These are phyloP conservation scores for Chenopodium quinoa DNA, from an alignment of 148 eudicot species.

Conservation along the genomic window DNA sequence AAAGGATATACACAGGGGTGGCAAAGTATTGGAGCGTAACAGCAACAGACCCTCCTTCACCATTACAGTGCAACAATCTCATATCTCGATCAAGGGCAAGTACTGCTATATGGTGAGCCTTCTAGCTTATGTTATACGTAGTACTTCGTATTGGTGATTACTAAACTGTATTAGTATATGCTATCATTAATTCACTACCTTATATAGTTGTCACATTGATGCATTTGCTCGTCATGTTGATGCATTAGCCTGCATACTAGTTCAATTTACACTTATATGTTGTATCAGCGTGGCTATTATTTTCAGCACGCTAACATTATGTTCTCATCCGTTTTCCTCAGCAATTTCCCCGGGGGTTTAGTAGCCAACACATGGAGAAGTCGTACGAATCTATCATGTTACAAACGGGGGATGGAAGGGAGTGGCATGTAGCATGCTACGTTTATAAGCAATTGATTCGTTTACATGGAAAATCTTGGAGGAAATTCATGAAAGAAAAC, in stretches of 20 bases:
- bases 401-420: constrained; percentile 14
- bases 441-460: neutral
- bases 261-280: too few species aligned
- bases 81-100: too few species aligned
- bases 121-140: too few species aligned
- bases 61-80: neutral
- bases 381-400: neutral
- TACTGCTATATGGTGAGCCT: neutral
- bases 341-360: constrained; percentile 8
- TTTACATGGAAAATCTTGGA: constrained; percentile 14
- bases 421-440: constrained; percentile 12
- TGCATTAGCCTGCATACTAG: too few species aligned
- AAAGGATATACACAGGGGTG: neutral
- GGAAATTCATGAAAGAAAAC: constrained; percentile 13
- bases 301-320: too few species aligned
- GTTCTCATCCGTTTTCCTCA: neutral
- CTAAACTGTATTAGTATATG: too few species aligned
- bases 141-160: too few species aligned
- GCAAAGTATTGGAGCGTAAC: neutral
- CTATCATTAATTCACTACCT: too few species aligned
- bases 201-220: too few species aligned
- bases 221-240: too few species aligned
- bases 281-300: too few species aligned
- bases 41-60: neutral
- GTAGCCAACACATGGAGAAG: constrained; percentile 1